Evolutionary conservation across 768 basidiomycete species (phyloP), one percentile per base, ranked within the genome.

Genomic region (Lentinula aciculospora): DNA sequence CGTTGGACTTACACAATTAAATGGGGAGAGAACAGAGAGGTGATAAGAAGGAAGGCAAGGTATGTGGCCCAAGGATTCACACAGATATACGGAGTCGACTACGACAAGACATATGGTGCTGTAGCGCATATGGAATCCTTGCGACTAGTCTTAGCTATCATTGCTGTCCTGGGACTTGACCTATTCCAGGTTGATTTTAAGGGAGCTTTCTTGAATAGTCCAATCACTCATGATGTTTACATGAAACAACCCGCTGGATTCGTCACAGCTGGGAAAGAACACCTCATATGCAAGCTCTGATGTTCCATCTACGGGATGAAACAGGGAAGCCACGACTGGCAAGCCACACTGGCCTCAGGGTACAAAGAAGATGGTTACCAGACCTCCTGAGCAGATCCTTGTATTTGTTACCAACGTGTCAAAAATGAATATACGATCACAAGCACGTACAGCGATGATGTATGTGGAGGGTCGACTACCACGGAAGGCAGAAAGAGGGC

Each of bases 101-200:
- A 55, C 39, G 13, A 55, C 37, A 37, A 55, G 19, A 55, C 23
- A 9, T 55, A 42, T n/a, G 28, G 53, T 5, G 53, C 36, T 7
- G 37, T 55, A n/a, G 53, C 28, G 70, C 29, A 44, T 2, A 42
- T 42, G 39, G 39, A 42, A 21, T 42, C 39, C 9, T 8, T 42
- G 1, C 39, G 39, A 42, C 1, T 42, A 1, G 39, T 42, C 1
- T 15, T 42, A 1, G 39, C 39, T 12, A 42, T 42, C 15, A 42
- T 71, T 1, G 69, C 69, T 0, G 5, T 12, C 0, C 27, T 61
- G 4, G 57, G 64, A 37, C 66, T 69, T 56, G 63, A 67, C 7
- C 23, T 75, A 5, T 57, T 72, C 39, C 56, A 57, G 28, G 58
- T 72, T 4, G 70, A 76, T 59, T 63, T 74, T 31, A 68, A 67